A percentile compares a stretch with the other conserved stretches of the same genome.
Conservation (phyloP, 495 filamentous ascomycete genomes). For the Zalerion maritima region DNA sequence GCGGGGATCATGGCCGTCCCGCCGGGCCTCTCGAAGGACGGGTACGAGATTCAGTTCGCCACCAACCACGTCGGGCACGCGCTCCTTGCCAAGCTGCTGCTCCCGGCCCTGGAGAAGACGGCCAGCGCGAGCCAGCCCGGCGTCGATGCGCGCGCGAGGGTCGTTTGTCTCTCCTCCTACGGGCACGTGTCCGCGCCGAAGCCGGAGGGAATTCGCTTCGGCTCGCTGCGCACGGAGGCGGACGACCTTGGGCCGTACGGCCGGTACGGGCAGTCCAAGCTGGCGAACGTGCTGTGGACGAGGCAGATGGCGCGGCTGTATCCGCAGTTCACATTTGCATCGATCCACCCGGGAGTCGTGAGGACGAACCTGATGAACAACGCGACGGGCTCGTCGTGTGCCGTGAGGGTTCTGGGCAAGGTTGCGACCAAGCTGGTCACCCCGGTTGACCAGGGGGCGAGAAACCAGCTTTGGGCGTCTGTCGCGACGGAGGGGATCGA, state of each 20-base stretch:
- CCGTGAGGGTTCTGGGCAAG: conserved; percentile 7
- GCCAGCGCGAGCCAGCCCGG: conserved; percentile 20
- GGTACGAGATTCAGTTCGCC: conserved; percentile 53
- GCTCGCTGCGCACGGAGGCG: conserved; percentile 22
- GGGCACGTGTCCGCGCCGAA: conserved; percentile 22
- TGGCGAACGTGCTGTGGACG: conserved; percentile 55
- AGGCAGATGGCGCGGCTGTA: conserved; percentile 42
- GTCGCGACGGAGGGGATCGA: conserved; percentile 9
- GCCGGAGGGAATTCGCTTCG: conserved; percentile 21
- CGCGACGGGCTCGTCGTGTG: conserved; percentile 6
- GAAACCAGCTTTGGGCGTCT: conserved; percentile 47
- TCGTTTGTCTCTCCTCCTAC: conserved; percentile 25
- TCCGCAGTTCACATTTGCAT: conserved; percentile 37
- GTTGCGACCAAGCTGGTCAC: conserved; percentile 13
- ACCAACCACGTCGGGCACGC: conserved; percentile 59
- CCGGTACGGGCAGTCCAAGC: conserved; percentile 52
- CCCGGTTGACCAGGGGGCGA: conserved; percentile 29
- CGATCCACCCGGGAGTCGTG: conserved; percentile 56
- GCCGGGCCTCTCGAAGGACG: conserved; percentile 34
- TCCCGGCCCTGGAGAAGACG: conserved; percentile 34
- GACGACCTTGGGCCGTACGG: conserved; percentile 20
- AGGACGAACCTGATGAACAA: conserved; percentile 34
- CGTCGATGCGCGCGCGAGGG: conserved; percentile 29
- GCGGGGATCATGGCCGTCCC: conserved; percentile 50
- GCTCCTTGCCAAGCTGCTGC: conserved; percentile 50